Percentiles rank a stretch among this genome's conserved stretches.
These are phyloP conservation scores for Murraya paniculata DNA, from an alignment of 345 rosid genomes.

Conservation along the genomic window DNA sequence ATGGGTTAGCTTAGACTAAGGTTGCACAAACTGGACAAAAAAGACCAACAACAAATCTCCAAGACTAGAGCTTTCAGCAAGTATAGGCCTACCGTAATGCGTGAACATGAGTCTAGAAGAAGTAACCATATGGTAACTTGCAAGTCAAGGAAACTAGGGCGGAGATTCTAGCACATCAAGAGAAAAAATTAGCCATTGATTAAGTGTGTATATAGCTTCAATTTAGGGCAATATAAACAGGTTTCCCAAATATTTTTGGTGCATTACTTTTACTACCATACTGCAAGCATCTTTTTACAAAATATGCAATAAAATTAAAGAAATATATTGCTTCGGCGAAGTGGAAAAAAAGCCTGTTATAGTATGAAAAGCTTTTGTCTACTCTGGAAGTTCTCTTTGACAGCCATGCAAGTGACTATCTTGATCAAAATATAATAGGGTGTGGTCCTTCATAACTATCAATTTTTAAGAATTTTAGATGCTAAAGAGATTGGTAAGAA, in stretches of 20 bases:
- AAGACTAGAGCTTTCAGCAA: neutral
- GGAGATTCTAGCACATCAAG: neutral
- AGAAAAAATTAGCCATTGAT: neutral
- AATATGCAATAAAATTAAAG: neutral
- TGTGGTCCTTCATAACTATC: neutral
- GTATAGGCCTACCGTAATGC: neutral
- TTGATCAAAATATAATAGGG: neutral
- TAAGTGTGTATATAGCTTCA: neutral
- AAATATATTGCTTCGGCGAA: too few relatives aligned
- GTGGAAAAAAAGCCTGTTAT: too few relatives aligned
- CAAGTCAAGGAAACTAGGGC: neutral
- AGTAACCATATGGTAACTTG: neutral
- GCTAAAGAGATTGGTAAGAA: neutral
- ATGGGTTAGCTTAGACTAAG: neutral
- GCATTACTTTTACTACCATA: neutral
- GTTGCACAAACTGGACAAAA: neutral
- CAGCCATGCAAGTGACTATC: neutral
- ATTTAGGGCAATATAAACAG: neutral
- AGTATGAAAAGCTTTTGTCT: neutral
- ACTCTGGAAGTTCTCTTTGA: neutral
- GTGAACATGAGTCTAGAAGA: neutral
- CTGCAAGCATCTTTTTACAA: neutral
- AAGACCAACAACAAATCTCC: neutral
- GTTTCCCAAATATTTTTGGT: neutral
- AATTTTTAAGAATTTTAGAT: neutral